Evolutionary conservation across 2,329 filamentous ascomycete genomes (phyloP), one percentile per base, ranked within the genome.

Genomic region (Aspergillus sp.): DNA sequence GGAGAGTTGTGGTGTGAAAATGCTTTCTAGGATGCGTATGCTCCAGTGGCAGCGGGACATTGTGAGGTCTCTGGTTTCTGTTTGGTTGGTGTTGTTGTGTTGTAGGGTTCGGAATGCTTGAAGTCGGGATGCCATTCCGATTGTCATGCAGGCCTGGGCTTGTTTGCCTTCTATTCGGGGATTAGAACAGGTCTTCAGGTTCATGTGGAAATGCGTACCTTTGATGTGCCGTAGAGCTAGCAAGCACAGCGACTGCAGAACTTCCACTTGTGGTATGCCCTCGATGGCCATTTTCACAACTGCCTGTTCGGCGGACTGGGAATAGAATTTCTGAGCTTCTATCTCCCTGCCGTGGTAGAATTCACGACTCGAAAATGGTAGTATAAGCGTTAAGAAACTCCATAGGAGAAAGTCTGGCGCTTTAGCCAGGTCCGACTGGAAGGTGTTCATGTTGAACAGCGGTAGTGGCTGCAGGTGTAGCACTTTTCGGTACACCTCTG

Each of bases 391-490:
- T 9, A 62, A n/a, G 21, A 62, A 57, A 12, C 53, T 55, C 6
- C 39, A 36, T 2, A 53, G 41, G 17, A 62, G 36, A 25, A 49
- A 62, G 2, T 43, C 41, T 5, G 57, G 48, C 1, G 50, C 50
- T 6, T 6, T 9, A 2, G 23, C 7, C 32, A 57, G 12, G 8
- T 53, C 15, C 19, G 28, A 10, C 10, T 13, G 23, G 9, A 60
- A 17, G 0, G 17, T 12, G 3, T 53, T 17, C 4, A 54, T 12
- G 28, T 47, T n/a, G 12, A 62, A 55, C 13, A 62, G 36, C 1
- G 57, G 57, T 10, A 62, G 48, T 28, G 60, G 60, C 28, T 62
- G 57, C 9, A 54, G 5, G 28, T 62, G 57, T 21, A 57, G 25
- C 13, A 12, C 53, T 8, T 8, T 19, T 19, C 45, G 45, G 30